phyloP scores from a whole-genome alignment of 164 flowering plant genomes.

The Paratinospora sagittata region DNA sequence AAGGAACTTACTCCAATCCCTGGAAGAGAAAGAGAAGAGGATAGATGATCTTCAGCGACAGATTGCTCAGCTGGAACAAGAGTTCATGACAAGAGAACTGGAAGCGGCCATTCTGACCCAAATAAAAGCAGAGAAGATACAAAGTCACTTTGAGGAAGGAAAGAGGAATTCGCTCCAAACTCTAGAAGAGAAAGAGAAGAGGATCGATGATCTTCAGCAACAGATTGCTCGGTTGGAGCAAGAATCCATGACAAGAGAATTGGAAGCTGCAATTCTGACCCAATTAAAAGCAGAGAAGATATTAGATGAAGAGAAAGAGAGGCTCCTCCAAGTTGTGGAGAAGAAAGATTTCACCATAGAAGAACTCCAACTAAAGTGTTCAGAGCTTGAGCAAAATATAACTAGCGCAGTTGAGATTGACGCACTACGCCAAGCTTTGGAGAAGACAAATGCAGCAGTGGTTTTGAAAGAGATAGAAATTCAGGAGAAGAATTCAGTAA shows the following conservation, averaged over 20 bases:
- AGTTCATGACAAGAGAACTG: constrained; percentile 37
- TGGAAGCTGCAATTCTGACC: constrained; percentile 35
- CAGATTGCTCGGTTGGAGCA: constrained; percentile 34
- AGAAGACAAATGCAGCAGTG: constrained; percentile 12
- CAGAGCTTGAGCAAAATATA: neutral
- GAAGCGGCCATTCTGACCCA: constrained; percentile 35
- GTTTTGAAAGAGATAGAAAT: constrained; percentile 20
- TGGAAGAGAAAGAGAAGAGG: constrained; percentile 35
- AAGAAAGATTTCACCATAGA: constrained; percentile 35
- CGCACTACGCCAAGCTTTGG: constrained; percentile 20
- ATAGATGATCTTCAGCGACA: constrained; percentile 34
- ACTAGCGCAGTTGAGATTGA: constrained; percentile 1
- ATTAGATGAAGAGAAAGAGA: constrained; percentile 32
- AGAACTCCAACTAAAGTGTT: constrained; percentile 27
- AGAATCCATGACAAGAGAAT: constrained; percentile 40
- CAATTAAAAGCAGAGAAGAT: constrained; percentile 30
- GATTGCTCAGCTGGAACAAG: constrained; percentile 36
- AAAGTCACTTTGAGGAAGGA: constrained; percentile 26
- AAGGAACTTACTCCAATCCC: constrained; percentile 17
- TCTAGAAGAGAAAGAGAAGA: constrained; percentile 35
- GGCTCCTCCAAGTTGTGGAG: constrained; percentile 25
- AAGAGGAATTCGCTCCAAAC: constrained; percentile 25
- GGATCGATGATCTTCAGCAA: constrained; percentile 30
- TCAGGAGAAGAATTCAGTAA: constrained; percentile 20
- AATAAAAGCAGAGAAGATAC: constrained; percentile 27